Percentiles rank a stretch among this genome's conserved stretches.
Conservation (phyloP, 306 rosid genomes). For the Luffa acutangula region DNA sequence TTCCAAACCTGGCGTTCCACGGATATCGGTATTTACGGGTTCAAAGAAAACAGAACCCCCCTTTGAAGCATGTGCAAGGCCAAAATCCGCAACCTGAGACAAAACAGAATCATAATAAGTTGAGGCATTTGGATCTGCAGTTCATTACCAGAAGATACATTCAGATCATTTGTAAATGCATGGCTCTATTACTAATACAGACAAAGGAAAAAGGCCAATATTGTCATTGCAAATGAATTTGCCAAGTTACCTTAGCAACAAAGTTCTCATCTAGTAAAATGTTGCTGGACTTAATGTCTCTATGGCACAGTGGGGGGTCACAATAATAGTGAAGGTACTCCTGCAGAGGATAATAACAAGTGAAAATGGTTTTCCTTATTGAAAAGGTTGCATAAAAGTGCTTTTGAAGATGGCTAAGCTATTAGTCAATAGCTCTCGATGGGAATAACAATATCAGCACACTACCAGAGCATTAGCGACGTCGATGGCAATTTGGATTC, state of each 20-base stretch:
- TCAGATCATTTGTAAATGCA: neutral
- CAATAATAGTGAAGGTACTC: slow-evolving; percentile 98
- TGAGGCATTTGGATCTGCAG: neutral
- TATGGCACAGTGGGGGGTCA: slow-evolving; percentile 91
- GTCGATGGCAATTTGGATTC: slow-evolving; percentile 87
- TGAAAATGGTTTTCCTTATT: neutral
- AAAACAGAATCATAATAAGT: neutral
- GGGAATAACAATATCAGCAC: slow-evolving; percentile 2
- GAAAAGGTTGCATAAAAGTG: neutral
- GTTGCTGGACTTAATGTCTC: slow-evolving; percentile 96
- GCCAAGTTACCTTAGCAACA: slow-evolving; percentile 68
- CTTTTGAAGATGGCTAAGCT: neutral
- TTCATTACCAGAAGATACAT: neutral
- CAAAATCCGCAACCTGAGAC: slow-evolving; percentile 90
- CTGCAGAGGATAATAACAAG: slow-evolving; percentile 34
- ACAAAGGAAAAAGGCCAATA: neutral
- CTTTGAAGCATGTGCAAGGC: slow-evolving; percentile 91
- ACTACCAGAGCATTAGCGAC: slow-evolving; percentile 96
- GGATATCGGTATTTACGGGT: slow-evolving; percentile 68
- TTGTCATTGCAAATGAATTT: neutral
- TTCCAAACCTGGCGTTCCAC: slow-evolving; percentile 84
- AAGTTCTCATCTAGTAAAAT: slow-evolving; percentile 76
- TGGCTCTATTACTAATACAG: neutral
- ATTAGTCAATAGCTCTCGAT: neutral
- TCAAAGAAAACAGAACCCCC: slow-evolving; percentile 79